Base-by-base conservation (phyloP, 2,329 filamentous ascomycete species). In the Sporothrix phasma region DNA sequence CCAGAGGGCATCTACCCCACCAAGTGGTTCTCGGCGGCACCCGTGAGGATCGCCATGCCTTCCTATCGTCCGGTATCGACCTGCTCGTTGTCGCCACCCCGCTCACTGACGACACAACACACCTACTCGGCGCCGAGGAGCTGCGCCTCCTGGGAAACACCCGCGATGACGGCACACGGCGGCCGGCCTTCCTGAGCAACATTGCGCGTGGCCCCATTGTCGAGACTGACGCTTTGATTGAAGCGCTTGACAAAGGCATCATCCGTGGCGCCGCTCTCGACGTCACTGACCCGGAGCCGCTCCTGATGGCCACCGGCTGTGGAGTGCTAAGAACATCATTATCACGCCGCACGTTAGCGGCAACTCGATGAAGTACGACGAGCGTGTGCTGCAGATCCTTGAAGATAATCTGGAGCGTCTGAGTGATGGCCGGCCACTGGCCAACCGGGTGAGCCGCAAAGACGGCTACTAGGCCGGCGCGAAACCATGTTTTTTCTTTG, bases 281-380 rank as follows among this genome's bases (percentile, higher is more conserved):
- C 71, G 89, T 93, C 0, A 88, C 89, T 1, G 88, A 92, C 66
- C 89, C 89, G 0, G 90, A 93, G 73, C 90, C 90, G 0, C 72
- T 93, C 88, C 88, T 0, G 74, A 79, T 2, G 83, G 87, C 4
- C 84, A 89, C 71, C 81, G 83, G 67, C 75, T 93, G 60, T 93
- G 89, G 89, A 80, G 77, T 29, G 78, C 86, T 15, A 82, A 83
- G 66, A 91, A 92, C 72, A 78, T 88, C 17, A 81, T 88, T 61
- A 81, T 93, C 53, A 81, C 79, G 24, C 80, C 80, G 17, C 80
- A 82, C 66, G 72, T 81, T 11, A 80, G 79, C 59, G 77, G 76
- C 0, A 67, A 66, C 5, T 79, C 78, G 7, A 74, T 71, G 0
- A 70, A 71, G 8, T 81, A 81, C 59, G 71, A 69, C 53, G 71